phyloP scores from a whole-genome alignment of 257 asterid species.

The Salvia rosmarinus region DNA sequence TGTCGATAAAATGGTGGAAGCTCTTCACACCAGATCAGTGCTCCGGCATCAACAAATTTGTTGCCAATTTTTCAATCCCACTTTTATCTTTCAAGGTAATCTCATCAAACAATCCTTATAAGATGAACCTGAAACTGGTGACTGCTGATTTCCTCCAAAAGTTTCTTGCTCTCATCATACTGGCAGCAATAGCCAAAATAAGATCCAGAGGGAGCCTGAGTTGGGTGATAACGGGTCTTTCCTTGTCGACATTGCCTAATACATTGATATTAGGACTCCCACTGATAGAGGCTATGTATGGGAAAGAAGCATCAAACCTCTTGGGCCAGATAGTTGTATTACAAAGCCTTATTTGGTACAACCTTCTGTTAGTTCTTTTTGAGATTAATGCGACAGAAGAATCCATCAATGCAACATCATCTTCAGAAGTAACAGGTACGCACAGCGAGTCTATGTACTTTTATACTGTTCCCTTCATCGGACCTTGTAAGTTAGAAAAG shows the following conservation, averaged over 20 bases:
- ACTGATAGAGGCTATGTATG: slow-evolving; percentile 76
- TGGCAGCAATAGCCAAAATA: slow-evolving; percentile 50
- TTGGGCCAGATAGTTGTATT: slow-evolving; percentile 75
- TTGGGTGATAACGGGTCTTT: slow-evolving; percentile 82
- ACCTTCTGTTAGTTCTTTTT: slow-evolving; percentile 72
- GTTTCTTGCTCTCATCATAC: slow-evolving; percentile 49
- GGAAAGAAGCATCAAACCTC: slow-evolving; percentile 57
- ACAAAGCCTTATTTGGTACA: slow-evolving; percentile 89
- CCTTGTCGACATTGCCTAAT: slow-evolving; percentile 81
- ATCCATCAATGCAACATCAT: slow-evolving; percentile 37
- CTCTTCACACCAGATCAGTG: slow-evolving; percentile 82
- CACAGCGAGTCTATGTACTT: background rate
- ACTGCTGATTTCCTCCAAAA: slow-evolving; percentile 75
- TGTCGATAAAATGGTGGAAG: slow-evolving; percentile 71
- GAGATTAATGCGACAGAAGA: slow-evolving; percentile 67
- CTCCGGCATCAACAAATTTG: slow-evolving; percentile 85
- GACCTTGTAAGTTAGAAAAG: no score
- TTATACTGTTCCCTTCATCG: no score
- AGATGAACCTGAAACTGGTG: slow-evolving; percentile 73
- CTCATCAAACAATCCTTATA: slow-evolving; percentile 70
- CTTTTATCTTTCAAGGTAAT: slow-evolving; percentile 78
- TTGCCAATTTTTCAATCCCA: slow-evolving; percentile 82
- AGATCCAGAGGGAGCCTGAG: slow-evolving; percentile 58
- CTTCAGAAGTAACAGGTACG: slow-evolving; percentile 60
- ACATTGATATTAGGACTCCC: slow-evolving; percentile 85